Base-by-base conservation (phyloP, 257 asterid genomes). In the Solanum medicagineum region DNA sequence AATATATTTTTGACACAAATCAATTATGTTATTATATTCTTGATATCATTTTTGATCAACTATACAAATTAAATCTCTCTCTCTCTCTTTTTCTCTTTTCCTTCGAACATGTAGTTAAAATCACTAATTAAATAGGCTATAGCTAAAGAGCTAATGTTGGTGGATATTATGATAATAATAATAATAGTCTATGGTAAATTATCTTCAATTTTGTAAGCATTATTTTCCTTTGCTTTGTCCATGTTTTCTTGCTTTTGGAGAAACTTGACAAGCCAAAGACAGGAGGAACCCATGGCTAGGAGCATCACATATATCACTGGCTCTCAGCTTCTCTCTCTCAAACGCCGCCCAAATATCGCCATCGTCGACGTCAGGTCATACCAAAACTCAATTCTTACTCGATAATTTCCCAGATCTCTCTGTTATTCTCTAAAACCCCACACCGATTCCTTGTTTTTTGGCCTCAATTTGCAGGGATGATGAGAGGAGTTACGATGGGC, bases 401-500 rank as follows among this genome's bases (percentile, higher is more conserved):
- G 12, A 24, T 62, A 45, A 10, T 22, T 20, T 9, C 71, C 13
- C 1, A 68, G 66, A 57, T 51, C 60, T 49, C 32, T 59, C 54
- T 82, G 10, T 68, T 80, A 2, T 3, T 54, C 19, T 15, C 42
- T 40, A 0, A 17, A 63, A 40, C 13, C 53, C 49, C 45, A 22
- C 45, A 45, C 29, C 14, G 83, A 47, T 65, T 71, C 22, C 47
- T 63, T 60, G 24, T n/a, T 24, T 59, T 60, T 32, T 40, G 17
- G 32, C 26, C 20, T 47, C 22, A 1, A 73, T 54, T 32, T 53
- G 22, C 62, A 96, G 99, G 89, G 99, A 95, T 70, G 98, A 95
- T 55, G 98, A 96, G 86, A 91, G 99, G 93, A 94, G 94, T 89
- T 88, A 40, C 59, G 99, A 96, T 90, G 98, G 99, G 8, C 99